phyloP scores from a whole-genome alignment of 2,329 filamentous ascomycete genomes.

The Fusarium sp. region DNA sequence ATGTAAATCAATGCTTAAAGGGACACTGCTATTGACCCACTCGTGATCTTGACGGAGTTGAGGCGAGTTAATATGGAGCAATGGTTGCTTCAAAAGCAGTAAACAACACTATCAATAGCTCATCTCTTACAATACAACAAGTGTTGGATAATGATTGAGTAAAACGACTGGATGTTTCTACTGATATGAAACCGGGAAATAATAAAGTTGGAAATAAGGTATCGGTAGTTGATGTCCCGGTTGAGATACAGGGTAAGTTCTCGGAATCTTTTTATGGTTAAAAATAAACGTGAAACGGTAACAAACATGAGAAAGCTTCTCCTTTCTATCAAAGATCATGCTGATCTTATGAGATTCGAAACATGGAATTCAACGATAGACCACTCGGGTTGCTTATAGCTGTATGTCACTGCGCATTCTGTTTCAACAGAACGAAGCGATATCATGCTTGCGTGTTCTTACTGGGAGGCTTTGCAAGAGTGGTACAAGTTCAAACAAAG shows the following conservation, averaged over 20 bases:
- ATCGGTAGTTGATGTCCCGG: slow-evolving; percentile 4
- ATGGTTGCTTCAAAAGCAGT: neutral
- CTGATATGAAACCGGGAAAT: slow-evolving; percentile 1
- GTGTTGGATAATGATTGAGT: neutral
- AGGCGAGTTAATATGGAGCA: slow-evolving; percentile 7
- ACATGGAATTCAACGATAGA: neutral
- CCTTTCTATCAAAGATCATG: neutral
- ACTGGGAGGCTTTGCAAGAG: neutral
- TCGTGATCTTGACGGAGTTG: slow-evolving; percentile 3
- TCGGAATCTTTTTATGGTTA: neutral
- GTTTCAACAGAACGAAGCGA: neutral
- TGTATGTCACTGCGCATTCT: neutral
- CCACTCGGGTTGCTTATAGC: neutral
- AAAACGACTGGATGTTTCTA: neutral
- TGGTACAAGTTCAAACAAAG: too few relatives aligned
- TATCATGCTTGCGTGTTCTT: neutral
- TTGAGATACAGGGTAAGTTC: neutral
- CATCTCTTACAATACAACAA: neutral
- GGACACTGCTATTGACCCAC: neutral
- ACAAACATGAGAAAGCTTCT: neutral
- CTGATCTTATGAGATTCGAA: neutral
- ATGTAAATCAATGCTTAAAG: neutral
- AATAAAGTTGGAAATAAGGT: neutral
- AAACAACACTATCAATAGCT: neutral
- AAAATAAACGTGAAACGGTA: slow-evolving; percentile 24